phyloP scores from a whole-genome alignment of 1,139 yeast genomes.

The Debaryomyces fabryi region DNA sequence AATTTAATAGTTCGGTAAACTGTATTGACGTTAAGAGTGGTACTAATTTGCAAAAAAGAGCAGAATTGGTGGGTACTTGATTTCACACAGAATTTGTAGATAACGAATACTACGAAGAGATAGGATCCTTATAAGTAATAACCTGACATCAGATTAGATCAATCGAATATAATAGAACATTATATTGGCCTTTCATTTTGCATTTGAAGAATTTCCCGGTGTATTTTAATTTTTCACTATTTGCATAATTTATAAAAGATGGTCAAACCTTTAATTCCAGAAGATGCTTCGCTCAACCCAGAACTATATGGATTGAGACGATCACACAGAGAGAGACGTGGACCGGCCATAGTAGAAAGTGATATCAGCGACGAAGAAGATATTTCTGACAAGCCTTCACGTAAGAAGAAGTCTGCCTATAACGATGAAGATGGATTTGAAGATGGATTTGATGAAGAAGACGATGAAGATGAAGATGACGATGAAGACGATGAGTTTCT shows the following conservation, averaged over 20 bases:
- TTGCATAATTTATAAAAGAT: constrained; percentile 12
- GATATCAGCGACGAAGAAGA: constrained; percentile 44
- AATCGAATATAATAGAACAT: background rate
- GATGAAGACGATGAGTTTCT: constrained; percentile 35
- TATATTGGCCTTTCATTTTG: background rate
- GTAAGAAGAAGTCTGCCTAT: constrained; percentile 11
- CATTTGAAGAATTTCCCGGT: background rate
- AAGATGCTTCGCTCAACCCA: constrained; percentile 65
- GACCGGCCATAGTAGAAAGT: constrained; percentile 43
- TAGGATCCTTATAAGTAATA: background rate
- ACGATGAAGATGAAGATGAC: constrained; percentile 33
- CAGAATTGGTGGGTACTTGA: background rate
- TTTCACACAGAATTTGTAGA: background rate
- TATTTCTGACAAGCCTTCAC: constrained; percentile 10
- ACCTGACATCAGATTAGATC: background rate
- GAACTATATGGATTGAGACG: constrained; percentile 91
- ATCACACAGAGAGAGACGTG: constrained; percentile 69
- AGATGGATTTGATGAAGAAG: constrained; percentile 30
- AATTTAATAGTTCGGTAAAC: background rate
- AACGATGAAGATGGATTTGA: constrained; percentile 26
- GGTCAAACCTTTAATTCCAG: constrained; percentile 29
- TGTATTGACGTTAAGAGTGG: background rate
- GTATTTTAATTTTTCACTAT: constrained; percentile 2
- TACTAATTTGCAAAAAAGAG: background rate
- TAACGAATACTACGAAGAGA: background rate